phyloP scores from a whole-genome alignment of 1,284 basidiomycete genomes.

The Volvariella surrecta region DNA sequence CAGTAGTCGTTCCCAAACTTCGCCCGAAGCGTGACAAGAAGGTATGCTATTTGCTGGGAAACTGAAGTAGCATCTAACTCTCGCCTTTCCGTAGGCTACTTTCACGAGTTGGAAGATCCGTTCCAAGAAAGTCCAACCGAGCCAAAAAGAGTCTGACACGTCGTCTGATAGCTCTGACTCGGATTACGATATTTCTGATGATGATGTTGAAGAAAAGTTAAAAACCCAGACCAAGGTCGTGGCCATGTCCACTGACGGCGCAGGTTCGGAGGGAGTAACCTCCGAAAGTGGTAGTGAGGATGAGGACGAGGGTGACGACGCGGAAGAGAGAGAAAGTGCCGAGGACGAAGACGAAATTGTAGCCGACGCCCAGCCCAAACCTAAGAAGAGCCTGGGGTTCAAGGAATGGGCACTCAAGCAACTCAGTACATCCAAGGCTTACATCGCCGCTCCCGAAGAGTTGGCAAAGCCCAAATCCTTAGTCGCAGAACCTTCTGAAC shows the following conservation, averaged over 20 bases:
- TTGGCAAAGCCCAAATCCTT: neutral
- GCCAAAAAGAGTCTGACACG: constrained; percentile 39
- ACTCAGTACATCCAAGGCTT: constrained; percentile 49
- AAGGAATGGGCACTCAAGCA: constrained; percentile 84
- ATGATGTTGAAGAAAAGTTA: constrained; percentile 18
- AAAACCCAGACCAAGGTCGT: constrained; percentile 13
- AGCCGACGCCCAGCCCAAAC: constrained; percentile 17
- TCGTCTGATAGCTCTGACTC: constrained; percentile 77
- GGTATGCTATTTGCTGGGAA: constrained; percentile 22
- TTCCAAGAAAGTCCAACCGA: constrained; percentile 10
- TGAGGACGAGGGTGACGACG: constrained; percentile 11
- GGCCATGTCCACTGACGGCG: constrained; percentile 19
- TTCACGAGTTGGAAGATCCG: constrained; percentile 33
- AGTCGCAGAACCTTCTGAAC: constrained; percentile 13
- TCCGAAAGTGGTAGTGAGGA: constrained; percentile 16
- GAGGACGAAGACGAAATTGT: constrained; percentile 3
- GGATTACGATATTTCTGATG: constrained; percentile 40
- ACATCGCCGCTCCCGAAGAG: constrained; percentile 16
- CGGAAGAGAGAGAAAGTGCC: constrained; percentile 8
- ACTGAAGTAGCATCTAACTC: neutral
- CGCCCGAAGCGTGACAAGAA: constrained; percentile 31
- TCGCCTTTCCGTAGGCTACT: constrained; percentile 17
- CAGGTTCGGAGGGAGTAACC: constrained; percentile 13
- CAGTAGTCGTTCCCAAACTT: constrained; percentile 36
- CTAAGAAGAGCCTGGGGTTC: constrained; percentile 48